Conservation (phyloP, 1,284 basidiomycete species). For the Microbotryum lychnidis-dioicae region DNA sequence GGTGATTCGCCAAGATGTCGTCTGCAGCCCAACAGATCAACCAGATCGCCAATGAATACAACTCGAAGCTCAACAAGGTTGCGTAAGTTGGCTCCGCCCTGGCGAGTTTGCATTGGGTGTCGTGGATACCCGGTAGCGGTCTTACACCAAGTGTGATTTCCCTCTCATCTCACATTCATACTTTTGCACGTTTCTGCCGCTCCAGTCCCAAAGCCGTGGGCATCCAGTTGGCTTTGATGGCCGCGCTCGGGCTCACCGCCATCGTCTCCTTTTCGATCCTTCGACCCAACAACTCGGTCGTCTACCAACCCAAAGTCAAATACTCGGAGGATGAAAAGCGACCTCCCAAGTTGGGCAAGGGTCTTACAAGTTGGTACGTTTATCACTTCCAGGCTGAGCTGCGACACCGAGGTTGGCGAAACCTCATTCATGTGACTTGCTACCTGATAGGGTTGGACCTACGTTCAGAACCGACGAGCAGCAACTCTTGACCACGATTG, state of each 20-base stretch:
- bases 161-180: not conserved
- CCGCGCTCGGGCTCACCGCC: conserved; percentile 45
- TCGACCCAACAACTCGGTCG: conserved; percentile 65
- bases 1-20: too few species aligned
- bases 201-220: conserved; percentile 61
- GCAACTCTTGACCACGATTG: conserved; percentile 80
- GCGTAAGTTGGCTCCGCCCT: conserved; percentile 17
- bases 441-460: conserved; percentile 60
- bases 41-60: conserved; percentile 34
- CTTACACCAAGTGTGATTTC: not conserved
- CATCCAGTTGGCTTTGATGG: conserved; percentile 62
- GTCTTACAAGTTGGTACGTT: conserved; percentile 56
- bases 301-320: conserved; percentile 79
- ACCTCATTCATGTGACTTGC: not conserved
- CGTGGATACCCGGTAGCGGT: not conserved
- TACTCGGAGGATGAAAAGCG: conserved; percentile 73
- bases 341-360: conserved; percentile 69
- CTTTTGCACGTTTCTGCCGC: not conserved
- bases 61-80: conserved; percentile 38
- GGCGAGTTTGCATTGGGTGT: not conserved
- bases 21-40: conserved; percentile 6
- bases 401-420: not conserved
- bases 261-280: conserved; percentile 65
- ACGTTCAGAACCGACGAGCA: conserved; percentile 75
- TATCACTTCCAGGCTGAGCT: not conserved